These are phyloP conservation scores for Exophiala phaeomuriformis DNA, from an alignment of 2,329 filamentous ascomycete genomes.

Conservation along the genomic window DNA sequence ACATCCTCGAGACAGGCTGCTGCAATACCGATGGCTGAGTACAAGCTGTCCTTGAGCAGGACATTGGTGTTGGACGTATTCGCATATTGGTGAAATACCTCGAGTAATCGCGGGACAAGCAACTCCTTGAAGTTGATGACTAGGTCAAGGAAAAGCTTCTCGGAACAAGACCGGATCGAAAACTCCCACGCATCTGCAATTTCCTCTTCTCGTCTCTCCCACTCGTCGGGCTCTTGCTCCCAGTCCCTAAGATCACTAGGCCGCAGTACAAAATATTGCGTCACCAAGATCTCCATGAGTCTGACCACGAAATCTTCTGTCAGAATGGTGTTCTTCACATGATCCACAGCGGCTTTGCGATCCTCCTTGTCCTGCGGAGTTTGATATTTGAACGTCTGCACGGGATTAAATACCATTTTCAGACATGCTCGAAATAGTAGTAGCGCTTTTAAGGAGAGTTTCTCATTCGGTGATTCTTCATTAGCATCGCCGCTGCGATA, in stretches of 20 bases:
- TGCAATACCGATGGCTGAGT: slow-evolving; percentile 83
- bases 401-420: slow-evolving; percentile 73
- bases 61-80: slow-evolving; percentile 61
- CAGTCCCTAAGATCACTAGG: slow-evolving; percentile 79
- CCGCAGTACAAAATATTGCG: slow-evolving; percentile 80
- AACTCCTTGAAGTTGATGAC: slow-evolving; percentile 81
- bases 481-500: slow-evolving; percentile 41
- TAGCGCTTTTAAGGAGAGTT: slow-evolving; percentile 73
- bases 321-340: slow-evolving; percentile 67
- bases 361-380: slow-evolving; percentile 68
- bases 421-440: slow-evolving; percentile 74
- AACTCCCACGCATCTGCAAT: slow-evolving; percentile 84
- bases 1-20: slow-evolving; percentile 65
- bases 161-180: slow-evolving; percentile 82
- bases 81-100: slow-evolving; percentile 74
- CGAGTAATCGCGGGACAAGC: slow-evolving; percentile 68
- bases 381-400: slow-evolving; percentile 76
- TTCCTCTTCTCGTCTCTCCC: slow-evolving; percentile 84
- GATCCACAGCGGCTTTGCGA: slow-evolving; percentile 59
- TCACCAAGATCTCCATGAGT: slow-evolving; percentile 77
- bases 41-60: slow-evolving; percentile 85
- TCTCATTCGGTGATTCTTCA: slow-evolving; percentile 60
- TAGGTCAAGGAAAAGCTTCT: slow-evolving; percentile 88
- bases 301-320: slow-evolving; percentile 68
- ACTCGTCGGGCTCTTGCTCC: slow-evolving; percentile 91